Percentiles rank a stretch among this genome's conserved stretches.
Conservation (phyloP, 345 rosid genomes). For the Hypericum perforatum region DNA sequence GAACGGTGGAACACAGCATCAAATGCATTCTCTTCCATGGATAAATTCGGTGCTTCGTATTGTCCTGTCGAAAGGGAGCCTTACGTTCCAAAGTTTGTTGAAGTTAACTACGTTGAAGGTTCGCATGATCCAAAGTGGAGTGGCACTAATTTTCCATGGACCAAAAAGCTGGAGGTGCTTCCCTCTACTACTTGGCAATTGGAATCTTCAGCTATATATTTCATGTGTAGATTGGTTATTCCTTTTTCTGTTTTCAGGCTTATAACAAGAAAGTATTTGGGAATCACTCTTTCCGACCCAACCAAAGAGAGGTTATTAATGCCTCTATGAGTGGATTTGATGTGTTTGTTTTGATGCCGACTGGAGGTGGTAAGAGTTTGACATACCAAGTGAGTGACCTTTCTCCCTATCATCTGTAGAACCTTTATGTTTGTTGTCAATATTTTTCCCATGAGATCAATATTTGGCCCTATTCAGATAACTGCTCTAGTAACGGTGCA, state of each 20-base stretch:
- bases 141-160: slow-evolving; percentile 66
- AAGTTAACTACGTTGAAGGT: slow-evolving; percentile 87
- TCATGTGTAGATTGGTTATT: slow-evolving; percentile 26
- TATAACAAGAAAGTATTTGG: slow-evolving; percentile 93
- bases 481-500: too few relatives aligned
- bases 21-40: slow-evolving; percentile 50
- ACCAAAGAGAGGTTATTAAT: slow-evolving; percentile 90
- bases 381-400: slow-evolving; percentile 68
- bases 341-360: slow-evolving; percentile 98
- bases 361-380: slow-evolving; percentile 98
- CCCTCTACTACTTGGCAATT: slow-evolving; percentile 7
- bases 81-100: slow-evolving; percentile 54
- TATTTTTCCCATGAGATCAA: slow-evolving; percentile 49
- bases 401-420: slow-evolving; percentile 7
- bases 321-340: slow-evolving; percentile 96
- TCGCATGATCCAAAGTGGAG: slow-evolving; percentile 84
- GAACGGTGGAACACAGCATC: slow-evolving; percentile 49
- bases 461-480: too few relatives aligned
- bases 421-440: slow-evolving; percentile 7
- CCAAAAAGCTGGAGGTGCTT: slow-evolving; percentile 68
- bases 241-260: slow-evolving; percentile 37
- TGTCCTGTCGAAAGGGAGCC: slow-evolving; percentile 59
- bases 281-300: slow-evolving; percentile 93
- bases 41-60: slow-evolving; percentile 42
- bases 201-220: slow-evolving; percentile 1